phyloP scores from a whole-genome alignment of 2,329 filamentous ascomycete genomes.

The Diaporthe sp. region DNA sequence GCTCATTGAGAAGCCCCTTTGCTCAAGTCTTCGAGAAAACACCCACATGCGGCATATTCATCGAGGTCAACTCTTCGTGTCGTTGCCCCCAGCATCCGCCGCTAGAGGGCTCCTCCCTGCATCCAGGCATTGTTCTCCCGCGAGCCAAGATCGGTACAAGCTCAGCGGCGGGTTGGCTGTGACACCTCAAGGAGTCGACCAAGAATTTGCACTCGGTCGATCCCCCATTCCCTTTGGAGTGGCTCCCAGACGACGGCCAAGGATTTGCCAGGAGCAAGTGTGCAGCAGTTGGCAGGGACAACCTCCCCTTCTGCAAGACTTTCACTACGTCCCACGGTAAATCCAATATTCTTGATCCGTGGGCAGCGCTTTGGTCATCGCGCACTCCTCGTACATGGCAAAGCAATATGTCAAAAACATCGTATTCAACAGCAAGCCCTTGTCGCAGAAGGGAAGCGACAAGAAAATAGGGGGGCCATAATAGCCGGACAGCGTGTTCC shows the following conservation, averaged over 20 bases:
- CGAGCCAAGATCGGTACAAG: constrained; percentile 14
- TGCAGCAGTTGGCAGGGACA: not conserved
- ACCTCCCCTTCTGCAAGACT: not conserved
- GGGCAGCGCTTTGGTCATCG: not conserved
- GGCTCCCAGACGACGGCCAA: not conserved
- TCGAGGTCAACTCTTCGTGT: not conserved
- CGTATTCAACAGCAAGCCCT: not conserved
- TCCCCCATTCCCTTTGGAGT: not conserved
- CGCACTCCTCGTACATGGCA: not conserved
- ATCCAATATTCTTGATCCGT: not conserved
- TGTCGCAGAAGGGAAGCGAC: not conserved
- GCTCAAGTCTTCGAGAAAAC: not conserved
- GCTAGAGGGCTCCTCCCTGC: not conserved
- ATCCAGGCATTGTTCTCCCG: not conserved
- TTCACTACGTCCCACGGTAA: not conserved
- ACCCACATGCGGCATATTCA: not conserved
- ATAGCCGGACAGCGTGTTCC: constrained; percentile 33
- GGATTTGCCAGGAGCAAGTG: not conserved
- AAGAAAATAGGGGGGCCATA: not conserved
- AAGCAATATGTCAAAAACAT: not conserved
- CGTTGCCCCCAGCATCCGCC: not conserved
- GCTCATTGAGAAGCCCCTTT: not conserved
- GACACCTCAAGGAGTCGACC: constrained; percentile 11
- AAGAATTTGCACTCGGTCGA: constrained; percentile 11
- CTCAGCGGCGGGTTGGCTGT: not conserved